Conservation (phyloP, 345 rosid species). For the Viola odorata region DNA sequence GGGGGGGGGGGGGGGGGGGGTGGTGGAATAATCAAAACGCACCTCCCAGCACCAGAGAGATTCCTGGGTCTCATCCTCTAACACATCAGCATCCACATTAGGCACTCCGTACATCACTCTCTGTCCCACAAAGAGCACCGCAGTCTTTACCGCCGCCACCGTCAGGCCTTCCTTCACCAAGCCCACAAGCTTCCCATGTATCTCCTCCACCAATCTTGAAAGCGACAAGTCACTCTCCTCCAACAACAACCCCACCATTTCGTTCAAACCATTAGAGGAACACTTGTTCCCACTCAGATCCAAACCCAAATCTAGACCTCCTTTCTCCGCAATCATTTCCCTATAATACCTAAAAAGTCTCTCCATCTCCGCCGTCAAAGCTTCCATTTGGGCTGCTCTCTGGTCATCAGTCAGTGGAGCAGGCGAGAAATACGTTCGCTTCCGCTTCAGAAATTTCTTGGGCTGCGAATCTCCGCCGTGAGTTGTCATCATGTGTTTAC, state of each 20-base stretch:
- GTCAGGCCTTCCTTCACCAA: constrained; percentile 19
- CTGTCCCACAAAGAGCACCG: constrained; percentile 64
- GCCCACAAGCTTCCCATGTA: constrained; percentile 24
- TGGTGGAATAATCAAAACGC: too few relatives aligned
- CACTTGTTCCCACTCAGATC: constrained; percentile 21
- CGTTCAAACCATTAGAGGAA: constrained; percentile 28
- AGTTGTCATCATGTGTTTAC: background rate
- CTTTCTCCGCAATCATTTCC: constrained; percentile 33
- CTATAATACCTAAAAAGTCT: constrained; percentile 50
- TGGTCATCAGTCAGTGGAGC: constrained; percentile 30
- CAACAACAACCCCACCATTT: constrained; percentile 52
- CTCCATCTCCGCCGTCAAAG: constrained; percentile 37
- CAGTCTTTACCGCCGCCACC: constrained; percentile 49
- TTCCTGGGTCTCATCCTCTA: constrained; percentile 58
- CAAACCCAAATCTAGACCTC: constrained; percentile 26
- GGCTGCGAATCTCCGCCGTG: constrained; percentile 15
- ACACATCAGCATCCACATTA: constrained; percentile 66
- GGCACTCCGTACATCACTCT: constrained; percentile 69
- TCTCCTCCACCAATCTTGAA: constrained; percentile 54
- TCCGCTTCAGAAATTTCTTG: constrained; percentile 48
- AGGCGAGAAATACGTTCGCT: constrained; percentile 28
- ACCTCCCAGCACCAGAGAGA: constrained; percentile 99
- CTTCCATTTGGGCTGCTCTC: constrained; percentile 38
- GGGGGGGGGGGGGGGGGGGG: too few relatives aligned
- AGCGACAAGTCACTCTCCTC: constrained; percentile 69